A percentile compares a stretch with the other conserved stretches of the same genome.
phyloP scores from a whole-genome alignment of 2,329 filamentous ascomycete genomes.

The Xylariaceae sp. region DNA sequence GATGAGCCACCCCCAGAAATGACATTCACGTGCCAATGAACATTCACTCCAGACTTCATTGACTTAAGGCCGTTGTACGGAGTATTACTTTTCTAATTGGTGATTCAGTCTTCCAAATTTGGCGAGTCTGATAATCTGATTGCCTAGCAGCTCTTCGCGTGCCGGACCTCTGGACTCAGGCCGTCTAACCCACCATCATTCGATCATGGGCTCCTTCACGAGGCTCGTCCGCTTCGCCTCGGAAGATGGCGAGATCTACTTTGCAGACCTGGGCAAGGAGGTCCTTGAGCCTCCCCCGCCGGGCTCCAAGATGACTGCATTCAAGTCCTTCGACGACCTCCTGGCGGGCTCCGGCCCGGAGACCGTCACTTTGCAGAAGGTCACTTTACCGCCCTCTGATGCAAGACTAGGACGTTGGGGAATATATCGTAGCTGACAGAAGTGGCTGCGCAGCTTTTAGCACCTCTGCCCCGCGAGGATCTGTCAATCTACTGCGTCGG shows the following conservation, averaged over 20 bases:
- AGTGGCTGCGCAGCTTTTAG: constrained; percentile 4
- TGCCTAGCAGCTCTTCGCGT: too few species aligned
- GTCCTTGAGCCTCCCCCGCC: constrained; percentile 4
- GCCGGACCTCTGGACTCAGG: too few species aligned
- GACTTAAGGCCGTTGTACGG: too few species aligned
- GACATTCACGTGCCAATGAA: too few species aligned
- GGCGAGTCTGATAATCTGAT: too few species aligned
- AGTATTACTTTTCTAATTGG: too few species aligned
- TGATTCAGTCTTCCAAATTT: too few species aligned
- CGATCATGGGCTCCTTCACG: constrained; percentile 9
- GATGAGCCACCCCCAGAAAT: too few species aligned
- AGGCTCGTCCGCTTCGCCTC: constrained; percentile 11
- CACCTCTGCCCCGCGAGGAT: constrained; percentile 8
- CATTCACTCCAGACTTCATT: too few species aligned
- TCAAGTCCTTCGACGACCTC: constrained; percentile 7
- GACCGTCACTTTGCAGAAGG: constrained; percentile 6
- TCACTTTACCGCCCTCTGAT: too few species aligned
- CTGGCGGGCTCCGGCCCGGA: constrained; percentile 1
- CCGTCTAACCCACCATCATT: not conserved
- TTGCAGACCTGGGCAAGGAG: constrained; percentile 11
- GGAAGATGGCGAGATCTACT: constrained; percentile 10
- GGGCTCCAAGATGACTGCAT: constrained; percentile 5
- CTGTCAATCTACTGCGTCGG: constrained; percentile 20
- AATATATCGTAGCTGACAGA: not conserved
- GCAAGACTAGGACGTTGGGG: too few species aligned